A percentile compares a stretch with the other conserved stretches of the same genome.
These are phyloP conservation scores for Russula sp. DNA, from an alignment of 768 basidiomycete species.

Conservation along the genomic window DNA sequence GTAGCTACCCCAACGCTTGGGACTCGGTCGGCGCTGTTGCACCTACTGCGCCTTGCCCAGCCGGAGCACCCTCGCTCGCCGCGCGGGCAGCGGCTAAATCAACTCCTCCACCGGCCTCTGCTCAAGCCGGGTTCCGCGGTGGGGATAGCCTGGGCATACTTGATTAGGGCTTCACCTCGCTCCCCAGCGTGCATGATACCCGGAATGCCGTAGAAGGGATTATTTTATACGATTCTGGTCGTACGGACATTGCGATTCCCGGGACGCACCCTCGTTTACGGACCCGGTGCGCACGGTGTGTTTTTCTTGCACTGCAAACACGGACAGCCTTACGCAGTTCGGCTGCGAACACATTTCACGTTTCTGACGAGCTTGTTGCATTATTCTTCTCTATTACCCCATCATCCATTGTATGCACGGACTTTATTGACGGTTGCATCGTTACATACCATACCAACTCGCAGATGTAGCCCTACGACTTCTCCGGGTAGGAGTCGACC, in stretches of 20 bases:
- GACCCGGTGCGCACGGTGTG: background rate
- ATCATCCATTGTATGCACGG: constrained; percentile 5
- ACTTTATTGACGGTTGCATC: constrained; percentile 4
- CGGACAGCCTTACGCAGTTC: constrained; percentile 7
- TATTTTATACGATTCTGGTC: background rate
- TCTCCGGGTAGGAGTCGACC: background rate
- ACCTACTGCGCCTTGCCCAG: constrained; percentile 23
- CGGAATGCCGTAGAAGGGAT: background rate
- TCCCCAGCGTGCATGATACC: background rate
- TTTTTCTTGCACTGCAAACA: background rate
- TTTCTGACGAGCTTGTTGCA: constrained; percentile 6
- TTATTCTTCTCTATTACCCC: background rate
- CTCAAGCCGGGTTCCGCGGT: background rate
- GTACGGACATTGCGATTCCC: background rate
- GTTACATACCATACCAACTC: constrained; percentile 7
- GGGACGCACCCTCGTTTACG: background rate
- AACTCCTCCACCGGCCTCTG: background rate
- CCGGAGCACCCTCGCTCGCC: background rate
- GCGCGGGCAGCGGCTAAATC: too few species aligned
- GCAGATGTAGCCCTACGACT: background rate
- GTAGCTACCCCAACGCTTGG: constrained; percentile 60
- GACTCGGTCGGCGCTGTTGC: constrained; percentile 19
- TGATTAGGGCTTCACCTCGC: background rate
- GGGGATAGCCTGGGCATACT: background rate
- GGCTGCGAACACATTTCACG: constrained; percentile 18